These are phyloP conservation scores for Penicillium bialowiezense DNA, from an alignment of 495 filamentous ascomycete species.

Conservation along the genomic window DNA sequence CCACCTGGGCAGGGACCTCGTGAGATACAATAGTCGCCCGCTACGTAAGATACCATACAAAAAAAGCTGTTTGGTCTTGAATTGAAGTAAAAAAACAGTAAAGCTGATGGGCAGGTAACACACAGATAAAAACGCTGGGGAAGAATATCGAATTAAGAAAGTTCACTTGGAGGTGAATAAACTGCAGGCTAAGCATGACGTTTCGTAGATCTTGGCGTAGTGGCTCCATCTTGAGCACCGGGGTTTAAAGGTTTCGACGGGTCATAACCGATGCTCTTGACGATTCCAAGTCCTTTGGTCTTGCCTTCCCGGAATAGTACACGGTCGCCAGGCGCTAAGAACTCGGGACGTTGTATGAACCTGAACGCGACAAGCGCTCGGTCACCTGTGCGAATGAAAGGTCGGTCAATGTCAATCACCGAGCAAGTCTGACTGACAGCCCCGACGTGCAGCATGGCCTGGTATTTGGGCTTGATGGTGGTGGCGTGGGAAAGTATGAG, in stretches of 20 bases:
- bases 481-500: slow-evolving; percentile 94
- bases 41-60: too few relatives aligned
- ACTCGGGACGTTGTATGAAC: slow-evolving; percentile 96
- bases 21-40: too few relatives aligned
- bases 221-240: slow-evolving; percentile 1
- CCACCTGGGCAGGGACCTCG: too few relatives aligned
- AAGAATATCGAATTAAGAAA: neutral
- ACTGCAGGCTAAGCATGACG: slow-evolving; percentile 3
- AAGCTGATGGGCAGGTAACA: too few relatives aligned
- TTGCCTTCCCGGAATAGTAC: slow-evolving; percentile 92
- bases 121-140: too few relatives aligned
- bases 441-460: slow-evolving; percentile 97
- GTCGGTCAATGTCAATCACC: slow-evolving; percentile 97
- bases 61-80: too few relatives aligned
- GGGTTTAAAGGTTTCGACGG: slow-evolving; percentile 53
- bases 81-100: too few relatives aligned
- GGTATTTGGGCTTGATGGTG: slow-evolving; percentile 97
- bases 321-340: slow-evolving; percentile 80
- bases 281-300: slow-evolving; percentile 93
- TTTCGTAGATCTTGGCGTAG: slow-evolving; percentile 7
- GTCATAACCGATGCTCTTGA: slow-evolving; percentile 90
- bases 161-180: too few relatives aligned
- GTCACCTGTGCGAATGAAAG: slow-evolving; percentile 91
- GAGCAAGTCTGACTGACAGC: slow-evolving; percentile 93
- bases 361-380: slow-evolving; percentile 87